A percentile compares a stretch with the other conserved stretches of the same genome.
Evolutionary conservation across 139 green algal genomes (phyloP).

Genomic region (Picochlorum sp.): DNA sequence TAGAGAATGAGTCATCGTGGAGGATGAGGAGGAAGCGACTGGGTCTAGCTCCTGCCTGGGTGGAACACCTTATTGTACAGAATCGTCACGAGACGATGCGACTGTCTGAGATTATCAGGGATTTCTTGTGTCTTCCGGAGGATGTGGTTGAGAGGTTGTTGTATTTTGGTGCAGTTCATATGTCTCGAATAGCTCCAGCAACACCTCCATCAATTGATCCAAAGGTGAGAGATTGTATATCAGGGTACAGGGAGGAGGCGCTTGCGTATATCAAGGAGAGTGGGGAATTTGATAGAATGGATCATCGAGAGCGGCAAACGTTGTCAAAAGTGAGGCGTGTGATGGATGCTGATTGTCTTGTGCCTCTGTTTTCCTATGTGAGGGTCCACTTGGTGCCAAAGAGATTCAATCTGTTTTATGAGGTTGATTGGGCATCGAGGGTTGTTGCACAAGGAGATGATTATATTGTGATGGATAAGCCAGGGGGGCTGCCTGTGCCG

Average conservation of each 20-base stretch:
- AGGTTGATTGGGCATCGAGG: constrained; percentile 25
- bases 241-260: constrained; percentile 4
- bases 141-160: constrained; percentile 39
- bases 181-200: constrained; percentile 46
- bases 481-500: constrained; percentile 54
- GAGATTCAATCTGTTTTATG: constrained; percentile 55
- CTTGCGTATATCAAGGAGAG: constrained; percentile 6
- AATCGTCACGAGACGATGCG: background rate
- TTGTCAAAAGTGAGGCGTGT: background rate
- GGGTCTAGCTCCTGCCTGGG: too few species aligned
- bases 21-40: too few species aligned
- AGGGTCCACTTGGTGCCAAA: constrained; percentile 68
- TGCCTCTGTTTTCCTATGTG: constrained; percentile 41
- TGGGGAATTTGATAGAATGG: constrained; percentile 6
- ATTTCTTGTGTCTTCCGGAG: constrained; percentile 8
- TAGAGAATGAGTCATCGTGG: too few species aligned
- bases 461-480: constrained; percentile 75
- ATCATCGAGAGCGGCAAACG: background rate
- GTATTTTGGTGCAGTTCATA: constrained; percentile 64
- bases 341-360: background rate
- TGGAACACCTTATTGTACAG: too few species aligned
- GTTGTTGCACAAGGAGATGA: constrained; percentile 34
- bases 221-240: background rate
- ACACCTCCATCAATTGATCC: background rate
- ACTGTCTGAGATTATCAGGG: background rate